phyloP scores from a whole-genome alignment of 768 basidiomycete genomes.

The Leccinum aurantiacum region DNA sequence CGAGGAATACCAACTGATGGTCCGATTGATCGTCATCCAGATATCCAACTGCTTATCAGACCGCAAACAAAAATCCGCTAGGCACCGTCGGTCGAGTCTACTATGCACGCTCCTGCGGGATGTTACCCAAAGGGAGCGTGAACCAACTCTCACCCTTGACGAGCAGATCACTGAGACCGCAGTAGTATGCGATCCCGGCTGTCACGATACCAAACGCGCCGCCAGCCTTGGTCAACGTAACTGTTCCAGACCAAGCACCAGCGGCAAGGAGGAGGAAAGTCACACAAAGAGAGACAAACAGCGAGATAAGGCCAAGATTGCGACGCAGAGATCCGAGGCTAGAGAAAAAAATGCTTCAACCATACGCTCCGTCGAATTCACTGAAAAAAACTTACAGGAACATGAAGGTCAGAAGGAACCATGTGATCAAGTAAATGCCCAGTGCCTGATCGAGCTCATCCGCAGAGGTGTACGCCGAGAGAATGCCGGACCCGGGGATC shows the following conservation, averaged over 20 bases:
- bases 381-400: constrained; percentile 48
- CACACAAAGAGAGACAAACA: constrained; percentile 53
- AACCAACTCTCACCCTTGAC: constrained; percentile 40
- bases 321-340: constrained; percentile 53
- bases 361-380: neutral
- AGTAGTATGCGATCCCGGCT: constrained; percentile 48
- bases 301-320: constrained; percentile 46
- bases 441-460: constrained; percentile 55
- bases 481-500: constrained; percentile 67
- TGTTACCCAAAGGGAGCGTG: constrained; percentile 39
- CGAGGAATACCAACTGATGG: constrained; percentile 1
- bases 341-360: constrained; percentile 2
- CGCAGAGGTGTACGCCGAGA: constrained; percentile 44
- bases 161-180: constrained; percentile 43
- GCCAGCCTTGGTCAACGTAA: constrained; percentile 36
- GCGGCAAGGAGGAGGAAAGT: constrained; percentile 51
- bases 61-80: constrained; percentile 3
- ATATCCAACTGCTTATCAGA: constrained; percentile 1
- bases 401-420: constrained; percentile 72
- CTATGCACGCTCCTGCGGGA: constrained; percentile 11
- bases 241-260: constrained; percentile 36
- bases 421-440: constrained; percentile 72
- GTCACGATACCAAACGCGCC: constrained; percentile 48
- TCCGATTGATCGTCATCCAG: neutral
- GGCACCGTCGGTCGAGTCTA: neutral